Evolutionary conservation across 257 asterid species (phyloP), one percentile per base, ranked within the genome.

Genomic region (Petunia axillaris): DNA sequence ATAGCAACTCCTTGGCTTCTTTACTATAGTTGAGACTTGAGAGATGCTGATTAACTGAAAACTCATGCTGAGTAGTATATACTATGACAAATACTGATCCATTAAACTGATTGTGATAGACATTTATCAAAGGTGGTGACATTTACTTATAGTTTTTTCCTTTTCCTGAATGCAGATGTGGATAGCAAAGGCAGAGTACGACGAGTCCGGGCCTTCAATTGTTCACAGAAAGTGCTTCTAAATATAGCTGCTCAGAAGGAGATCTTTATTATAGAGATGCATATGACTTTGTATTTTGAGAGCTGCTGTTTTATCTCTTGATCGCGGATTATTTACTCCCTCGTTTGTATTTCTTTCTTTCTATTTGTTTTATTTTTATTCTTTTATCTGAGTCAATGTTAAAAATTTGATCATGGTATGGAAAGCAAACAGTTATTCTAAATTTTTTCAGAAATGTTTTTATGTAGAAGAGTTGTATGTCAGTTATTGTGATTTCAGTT

Each of bases 181-280:
- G 88, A 85, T 85, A 76, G 83, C 88, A 35, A 85, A 85, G 77
- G 86, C 85, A 46, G 86, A 83, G 81, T 85, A 83, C 37, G 25
- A 25, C 25, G 25, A 25, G 25, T 25, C 25, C 25, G 25, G 25
- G 25, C 25, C 25, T 25, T 85, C 88, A 41, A 82, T 85, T 35
- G 88, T 85, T 60, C 86, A 85, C 67, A 68, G 86, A 63, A 83
- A 85, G 48, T 85, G 86, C 82, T 85, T 83, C 83, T 85, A 78
- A 75, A 71, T 14, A 35, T 25, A 38, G n/a, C 62, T 53, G 54
- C 48, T 77, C 16, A 35, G 54, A 65, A 60, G 35, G 74, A 80
- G 79, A 38, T 73, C 8, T 8, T 39, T 10, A 50, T 50, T 38
- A 39, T 37, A 59, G 79, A 68, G 79, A 82, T 67, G 16, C 39